Percentiles rank a stretch among this genome's conserved stretches.
Evolutionary conservation across 208 protist species (phyloP).

Genomic region (Tritrichomonas foetus): DNA sequence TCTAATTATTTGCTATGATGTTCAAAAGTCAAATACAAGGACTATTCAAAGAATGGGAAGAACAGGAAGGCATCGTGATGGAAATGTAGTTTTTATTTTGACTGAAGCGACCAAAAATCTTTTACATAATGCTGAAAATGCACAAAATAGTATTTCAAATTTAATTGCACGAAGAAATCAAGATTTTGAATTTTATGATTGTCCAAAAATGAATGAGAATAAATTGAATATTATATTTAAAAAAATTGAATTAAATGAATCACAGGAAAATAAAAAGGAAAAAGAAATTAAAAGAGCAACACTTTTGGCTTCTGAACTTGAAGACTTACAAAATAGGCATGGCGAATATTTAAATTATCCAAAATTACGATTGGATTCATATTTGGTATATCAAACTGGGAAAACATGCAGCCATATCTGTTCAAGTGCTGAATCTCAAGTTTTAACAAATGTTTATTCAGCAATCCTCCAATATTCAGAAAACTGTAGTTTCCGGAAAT

Average conservation of each 20-base stretch:
- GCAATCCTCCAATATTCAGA: too few species aligned
- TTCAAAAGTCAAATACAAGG: conserved; percentile 39
- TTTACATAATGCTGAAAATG: not conserved
- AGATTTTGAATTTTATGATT: not conserved
- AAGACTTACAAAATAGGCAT: not conserved
- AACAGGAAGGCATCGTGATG: conserved; percentile 52
- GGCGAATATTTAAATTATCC: not conserved
- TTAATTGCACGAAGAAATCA: not conserved
- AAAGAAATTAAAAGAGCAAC: conserved; percentile 3
- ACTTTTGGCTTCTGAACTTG: not conserved
- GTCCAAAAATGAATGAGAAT: not conserved
- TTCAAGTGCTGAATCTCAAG: too few species aligned
- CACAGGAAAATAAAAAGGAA: not conserved
- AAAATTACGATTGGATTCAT: too few species aligned
- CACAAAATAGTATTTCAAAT: not conserved
- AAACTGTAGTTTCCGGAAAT: too few species aligned
- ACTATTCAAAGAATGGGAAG: conserved; percentile 58
- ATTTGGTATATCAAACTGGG: too few species aligned
- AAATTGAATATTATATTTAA: not conserved
- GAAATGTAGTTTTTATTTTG: not conserved
- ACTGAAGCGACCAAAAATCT: not conserved
- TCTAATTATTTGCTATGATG: conserved; percentile 57
- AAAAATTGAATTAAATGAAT: not conserved
- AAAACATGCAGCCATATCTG: too few species aligned
- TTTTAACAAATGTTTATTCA: too few species aligned